Evolutionary conservation across 108 stramenopile species (phyloP).

Genomic region (Schizochytrium sp.): DNA sequence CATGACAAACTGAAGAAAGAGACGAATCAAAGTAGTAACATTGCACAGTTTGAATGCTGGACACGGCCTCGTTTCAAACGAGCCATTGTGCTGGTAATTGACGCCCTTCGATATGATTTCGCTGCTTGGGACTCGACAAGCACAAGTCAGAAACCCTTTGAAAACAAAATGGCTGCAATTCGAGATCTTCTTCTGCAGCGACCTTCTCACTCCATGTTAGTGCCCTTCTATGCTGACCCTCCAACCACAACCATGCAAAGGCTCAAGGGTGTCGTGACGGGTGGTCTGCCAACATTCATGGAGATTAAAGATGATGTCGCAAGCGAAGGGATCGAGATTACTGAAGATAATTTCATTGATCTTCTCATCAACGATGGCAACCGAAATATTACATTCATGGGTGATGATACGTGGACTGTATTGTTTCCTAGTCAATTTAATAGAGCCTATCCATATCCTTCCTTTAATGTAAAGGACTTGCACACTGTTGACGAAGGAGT

Average conservation of each 20-base stretch:
- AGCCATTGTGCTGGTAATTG: conserved; percentile 88
- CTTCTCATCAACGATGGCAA: conserved; percentile 59
- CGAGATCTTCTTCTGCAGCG: conserved; percentile 66
- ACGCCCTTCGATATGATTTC: conserved; percentile 96
- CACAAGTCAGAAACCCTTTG: conserved; percentile 61
- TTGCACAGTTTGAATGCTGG: conserved; percentile 74
- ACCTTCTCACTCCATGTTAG: conserved; percentile 70
- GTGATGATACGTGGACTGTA: conserved; percentile 97
- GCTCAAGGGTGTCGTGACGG: conserved; percentile 94
- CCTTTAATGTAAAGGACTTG: conserved; percentile 96
- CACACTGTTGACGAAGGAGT: conserved; percentile 96
- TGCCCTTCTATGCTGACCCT: conserved; percentile 94
- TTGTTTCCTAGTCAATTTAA: conserved; percentile 90
- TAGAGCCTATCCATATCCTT: conserved; percentile 86
- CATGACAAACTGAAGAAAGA: not conserved
- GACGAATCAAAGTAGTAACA: not conserved
- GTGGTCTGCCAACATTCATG: conserved; percentile 95
- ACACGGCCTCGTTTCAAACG: conserved; percentile 82
- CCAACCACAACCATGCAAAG: conserved; percentile 99
- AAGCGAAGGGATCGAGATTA: conserved; percentile 66
- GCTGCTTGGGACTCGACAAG: conserved; percentile 65
- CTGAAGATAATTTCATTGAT: conserved; percentile 75
- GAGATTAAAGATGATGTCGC: conserved; percentile 76
- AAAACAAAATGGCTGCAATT: conserved; percentile 69
- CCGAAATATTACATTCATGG: conserved; percentile 85